Percentiles rank a stretch among this genome's conserved stretches.
Conservation (phyloP, 805 yeast genomes). For the Naumovozyma dairenensis region DNA sequence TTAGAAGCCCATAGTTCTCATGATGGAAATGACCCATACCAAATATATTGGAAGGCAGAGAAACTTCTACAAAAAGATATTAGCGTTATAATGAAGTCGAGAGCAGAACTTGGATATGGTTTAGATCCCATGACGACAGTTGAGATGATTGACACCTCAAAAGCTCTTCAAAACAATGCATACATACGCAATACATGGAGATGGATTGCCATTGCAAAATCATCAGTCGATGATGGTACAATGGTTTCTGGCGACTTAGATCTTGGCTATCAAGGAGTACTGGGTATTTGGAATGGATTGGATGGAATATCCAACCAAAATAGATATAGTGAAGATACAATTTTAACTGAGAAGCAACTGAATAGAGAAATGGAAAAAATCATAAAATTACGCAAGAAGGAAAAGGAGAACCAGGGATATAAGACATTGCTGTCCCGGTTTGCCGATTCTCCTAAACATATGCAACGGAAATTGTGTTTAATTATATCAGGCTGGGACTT, state of each 20-base stretch:
- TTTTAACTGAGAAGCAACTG: constrained; percentile 25
- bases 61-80: constrained; percentile 61
- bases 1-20: constrained; percentile 9
- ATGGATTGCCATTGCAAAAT: constrained; percentile 72
- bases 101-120: constrained; percentile 70
- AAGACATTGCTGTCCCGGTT: constrained; percentile 13
- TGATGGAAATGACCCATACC: constrained; percentile 17
- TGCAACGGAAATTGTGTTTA: constrained; percentile 69
- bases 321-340: constrained; percentile 31
- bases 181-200: constrained; percentile 78
- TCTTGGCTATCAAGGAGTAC: constrained; percentile 78
- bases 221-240: constrained; percentile 51
- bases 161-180: constrained; percentile 39
- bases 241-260: constrained; percentile 66
- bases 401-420: constrained; percentile 17
- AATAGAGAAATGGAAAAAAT: constrained; percentile 28
- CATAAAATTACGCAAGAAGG: constrained; percentile 34
- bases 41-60: constrained; percentile 27
- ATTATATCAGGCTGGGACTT: constrained; percentile 88
- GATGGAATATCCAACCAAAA: constrained; percentile 42
- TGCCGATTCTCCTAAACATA: constrained; percentile 31
- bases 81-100: constrained; percentile 54
- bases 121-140: constrained; percentile 57
- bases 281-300: constrained; percentile 80
- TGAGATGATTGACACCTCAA: constrained; percentile 43